A percentile compares a stretch with the other conserved stretches of the same genome.
phyloP scores from a whole-genome alignment of 306 rosid species.

The Cucumis melo region DNA sequence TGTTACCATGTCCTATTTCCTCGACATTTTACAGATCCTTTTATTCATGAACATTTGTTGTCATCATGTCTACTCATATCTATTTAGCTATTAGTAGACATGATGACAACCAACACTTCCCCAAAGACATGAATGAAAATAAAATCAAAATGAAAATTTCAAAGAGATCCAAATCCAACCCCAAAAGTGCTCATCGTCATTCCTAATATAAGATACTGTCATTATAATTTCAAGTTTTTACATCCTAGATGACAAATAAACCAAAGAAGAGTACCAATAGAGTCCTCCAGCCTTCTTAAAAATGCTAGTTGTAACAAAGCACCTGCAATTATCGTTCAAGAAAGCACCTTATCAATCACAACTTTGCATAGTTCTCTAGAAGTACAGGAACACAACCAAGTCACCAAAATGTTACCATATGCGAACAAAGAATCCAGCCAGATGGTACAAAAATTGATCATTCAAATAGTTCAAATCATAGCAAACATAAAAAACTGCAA shows the following conservation, averaged over 20 bases:
- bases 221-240: neutral
- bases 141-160: neutral
- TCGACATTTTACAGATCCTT: neutral
- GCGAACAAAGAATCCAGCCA: neutral
- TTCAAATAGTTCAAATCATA: neutral
- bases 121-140: neutral
- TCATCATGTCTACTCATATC: too few species aligned
- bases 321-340: conserved; percentile 36
- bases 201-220: neutral
- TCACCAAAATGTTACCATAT: neutral
- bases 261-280: conserved; percentile 41
- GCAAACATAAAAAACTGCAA: neutral
- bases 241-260: neutral
- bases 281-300: conserved; percentile 71
- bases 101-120: neutral
- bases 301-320: conserved; percentile 88
- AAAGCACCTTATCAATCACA: neutral
- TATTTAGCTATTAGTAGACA: too few species aligned
- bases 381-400: neutral
- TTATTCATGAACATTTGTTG: neutral
- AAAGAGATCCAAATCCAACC: neutral
- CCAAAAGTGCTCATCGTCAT: neutral
- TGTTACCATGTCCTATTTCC: neutral
- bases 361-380: neutral
- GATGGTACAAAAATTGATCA: neutral